A percentile compares a stretch with the other conserved stretches of the same genome.
phyloP scores from a whole-genome alignment of 169 alveolate species.

The Cryptosporidium felis region DNA sequence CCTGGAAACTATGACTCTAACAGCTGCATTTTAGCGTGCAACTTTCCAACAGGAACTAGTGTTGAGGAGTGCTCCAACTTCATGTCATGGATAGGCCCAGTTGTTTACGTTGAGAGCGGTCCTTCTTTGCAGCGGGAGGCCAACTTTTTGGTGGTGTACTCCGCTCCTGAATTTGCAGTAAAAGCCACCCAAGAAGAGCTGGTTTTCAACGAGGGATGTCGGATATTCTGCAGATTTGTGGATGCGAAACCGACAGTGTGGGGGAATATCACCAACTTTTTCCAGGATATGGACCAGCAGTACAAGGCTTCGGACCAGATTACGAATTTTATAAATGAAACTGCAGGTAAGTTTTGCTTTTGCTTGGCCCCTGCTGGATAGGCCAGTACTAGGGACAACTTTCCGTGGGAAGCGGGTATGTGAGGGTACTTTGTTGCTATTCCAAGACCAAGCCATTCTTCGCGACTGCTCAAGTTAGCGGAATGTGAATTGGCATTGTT shows the following conservation, averaged over 20 bases:
- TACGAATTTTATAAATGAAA: conserved; percentile 30
- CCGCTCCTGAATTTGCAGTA: conserved; percentile 74
- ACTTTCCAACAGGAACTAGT: conserved; percentile 74
- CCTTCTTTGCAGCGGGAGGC: conserved; percentile 74
- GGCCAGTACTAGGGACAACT: too few species aligned
- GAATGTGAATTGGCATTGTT: conserved; percentile 26
- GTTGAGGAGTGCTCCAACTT: conserved; percentile 68
- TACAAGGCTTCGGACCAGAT: conserved; percentile 56
- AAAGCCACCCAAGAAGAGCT: conserved; percentile 48
- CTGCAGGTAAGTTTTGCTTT: conserved; percentile 66
- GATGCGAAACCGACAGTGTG: conserved; percentile 61
- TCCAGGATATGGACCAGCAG: conserved; percentile 52
- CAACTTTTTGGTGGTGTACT: conserved; percentile 74
- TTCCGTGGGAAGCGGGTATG: not conserved
- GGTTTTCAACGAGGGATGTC: conserved; percentile 41
- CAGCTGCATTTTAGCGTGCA: conserved; percentile 71
- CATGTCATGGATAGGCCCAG: conserved; percentile 77
- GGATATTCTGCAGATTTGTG: conserved; percentile 43
- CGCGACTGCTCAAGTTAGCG: not conserved
- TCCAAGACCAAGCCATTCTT: conserved; percentile 65
- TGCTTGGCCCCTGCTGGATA: too few species aligned
- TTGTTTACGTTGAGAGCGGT: conserved; percentile 73
- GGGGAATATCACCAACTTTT: conserved; percentile 21
- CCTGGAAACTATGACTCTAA: conserved; percentile 41
- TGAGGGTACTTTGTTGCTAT: not conserved